Base-by-base conservation (phyloP, 1,284 basidiomycete genomes). In the Omphalotus olearius region DNA sequence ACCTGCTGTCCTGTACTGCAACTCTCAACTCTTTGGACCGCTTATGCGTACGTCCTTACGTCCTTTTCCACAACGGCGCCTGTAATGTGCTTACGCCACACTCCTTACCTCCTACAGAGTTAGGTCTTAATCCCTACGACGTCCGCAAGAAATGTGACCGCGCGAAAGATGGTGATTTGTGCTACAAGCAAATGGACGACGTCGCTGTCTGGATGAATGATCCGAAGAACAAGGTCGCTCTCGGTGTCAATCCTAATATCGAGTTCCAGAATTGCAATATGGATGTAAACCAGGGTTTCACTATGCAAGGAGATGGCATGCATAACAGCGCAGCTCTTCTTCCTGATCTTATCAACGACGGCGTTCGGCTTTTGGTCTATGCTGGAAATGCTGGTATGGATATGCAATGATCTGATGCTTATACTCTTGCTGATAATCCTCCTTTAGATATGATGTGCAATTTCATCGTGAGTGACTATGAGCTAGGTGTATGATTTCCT, bases 161-260 rank as follows among this genome's bases (percentile, higher is more conserved):
- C 50, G 68, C 77, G 51, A 77, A 79, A 66, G 83, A 89, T 59
- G 84, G 85, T 18, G 71, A 76, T 14, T 71, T 90, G 1, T 92
- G 88, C 70, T 92, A 91, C 69, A 72, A 70, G 54, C 76, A 94
- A 67, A 85, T 93, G 78, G 64, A 69, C 30, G 92, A 86, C 85
- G 83, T 93, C 60, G 87, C 91, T 58, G 78, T 72, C 1, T 93
- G 83, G 79, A 76, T 93, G 74, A 92, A 92, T 64, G 67, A 79
- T 45, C 75, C 80, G 4, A 74, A 76, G 52, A 74, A 85, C 67
- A 91, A 92, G 74, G 77, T 77, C 36, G 79, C 82, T 37, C 79
- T 95, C 49, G 92, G 92, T 52, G 91, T 86, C 16, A 72, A 80
- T 56, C 73, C 82, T 23, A 69, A 75, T 1, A 62, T 66, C 47